Evolutionary conservation across 2,329 filamentous ascomycete species (phyloP).

Genomic region (Fusarium gaditjirri): DNA sequence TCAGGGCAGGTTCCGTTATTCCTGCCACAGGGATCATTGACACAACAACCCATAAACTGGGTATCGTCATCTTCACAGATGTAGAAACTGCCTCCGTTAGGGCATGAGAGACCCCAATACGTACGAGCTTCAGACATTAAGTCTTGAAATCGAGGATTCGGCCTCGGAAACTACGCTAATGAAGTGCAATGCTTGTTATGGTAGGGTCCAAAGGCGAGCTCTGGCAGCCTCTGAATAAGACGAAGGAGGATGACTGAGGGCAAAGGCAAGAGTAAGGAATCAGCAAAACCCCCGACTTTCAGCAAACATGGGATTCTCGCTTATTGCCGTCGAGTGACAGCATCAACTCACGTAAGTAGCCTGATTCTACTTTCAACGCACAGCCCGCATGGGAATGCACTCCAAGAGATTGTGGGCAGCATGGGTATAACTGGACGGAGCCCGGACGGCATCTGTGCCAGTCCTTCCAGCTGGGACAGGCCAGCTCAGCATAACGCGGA

Average conservation of each 20-base stretch:
- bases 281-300: not conserved
- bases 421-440: conserved; percentile 26
- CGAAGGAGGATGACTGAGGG: not conserved
- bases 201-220: not conserved
- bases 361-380: not conserved
- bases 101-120: conserved; percentile 48
- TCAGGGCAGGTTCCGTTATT: conserved; percentile 49
- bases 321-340: conserved; percentile 12
- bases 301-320: conserved; percentile 18
- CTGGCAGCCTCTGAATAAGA: not conserved
- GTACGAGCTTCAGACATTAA: conserved; percentile 29
- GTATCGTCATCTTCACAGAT: conserved; percentile 47
- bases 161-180: not conserved
- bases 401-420: not conserved
- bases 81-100: conserved; percentile 50
- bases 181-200: not conserved
- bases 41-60: conserved; percentile 56
- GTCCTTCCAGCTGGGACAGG: not conserved
- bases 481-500: not conserved
- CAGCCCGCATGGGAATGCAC: conserved; percentile 11
- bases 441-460: not conserved
- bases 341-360: not conserved
- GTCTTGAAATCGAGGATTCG: not conserved
- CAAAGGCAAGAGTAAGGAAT: not conserved
- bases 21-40: conserved; percentile 48